Base-by-base conservation (phyloP, 306 rosid species). In the Ceratonia siliqua region DNA sequence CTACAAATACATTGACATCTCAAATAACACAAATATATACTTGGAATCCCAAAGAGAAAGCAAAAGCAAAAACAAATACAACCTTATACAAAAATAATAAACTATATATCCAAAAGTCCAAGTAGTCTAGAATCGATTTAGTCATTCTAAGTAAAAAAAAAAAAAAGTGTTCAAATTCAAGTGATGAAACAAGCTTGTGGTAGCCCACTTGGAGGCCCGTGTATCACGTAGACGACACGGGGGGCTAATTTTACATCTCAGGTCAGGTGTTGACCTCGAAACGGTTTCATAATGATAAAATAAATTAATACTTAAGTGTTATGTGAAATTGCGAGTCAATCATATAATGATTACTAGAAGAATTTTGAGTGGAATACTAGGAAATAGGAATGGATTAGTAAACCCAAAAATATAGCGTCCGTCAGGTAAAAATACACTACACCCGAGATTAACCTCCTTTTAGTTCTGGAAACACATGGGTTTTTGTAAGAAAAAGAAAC, bases 181-280 rank as follows among this genome's bases (percentile, higher is more conserved):
- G 66, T 33, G n/a, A 59, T 36, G 15, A 59, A 15, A n/a, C 59
- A 28, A 33, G 65, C 10, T 58, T 59, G 10, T 6, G 11, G 61
- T 50, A 30, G 36, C 83, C 79, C 67, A 68, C 61, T 66, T 49
- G 52, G 32, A 56, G 42, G 84, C 53, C 76, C 82, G 73, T 58
- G 79, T 49, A 62, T n/a, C 55, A 49, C 68, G 61, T 66, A 58
- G 72, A 39, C 6, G 42, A 52, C 63, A 45, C 66, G 75, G 18
- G 77, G n/a, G 32, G 76, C 67, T 5, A 81, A 55, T 64, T 69
- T 75, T 64, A 79, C 75, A 62, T 46, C 68, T n/a, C n/a, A 38
- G 10, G 36, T 4, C 79, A 41, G 70, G 83, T 86, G 90, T 90
- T 85, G 95, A 87, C 93, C 86, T 73, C 68, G 66, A 54, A 39